A percentile compares a stretch with the other conserved stretches of the same genome.
phyloP scores from a whole-genome alignment of 176 grass and related monocot species.

The Musa acuminata region DNA sequence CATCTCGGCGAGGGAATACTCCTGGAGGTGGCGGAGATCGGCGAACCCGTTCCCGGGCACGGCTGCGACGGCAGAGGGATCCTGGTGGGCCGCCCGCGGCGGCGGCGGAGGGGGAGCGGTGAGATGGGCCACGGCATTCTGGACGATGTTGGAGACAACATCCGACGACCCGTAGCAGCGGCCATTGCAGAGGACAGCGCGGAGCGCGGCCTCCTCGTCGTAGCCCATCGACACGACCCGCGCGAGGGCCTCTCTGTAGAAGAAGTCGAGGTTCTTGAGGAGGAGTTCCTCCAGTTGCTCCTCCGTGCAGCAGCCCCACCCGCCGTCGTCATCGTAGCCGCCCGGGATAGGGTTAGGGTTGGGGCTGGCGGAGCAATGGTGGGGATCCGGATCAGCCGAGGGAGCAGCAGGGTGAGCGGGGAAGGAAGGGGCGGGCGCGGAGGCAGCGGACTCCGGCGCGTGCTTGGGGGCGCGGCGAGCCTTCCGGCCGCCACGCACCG shows the following conservation, averaged over 20 bases:
- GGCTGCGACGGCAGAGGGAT: neutral
- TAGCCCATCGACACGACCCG: slow-evolving; percentile 55
- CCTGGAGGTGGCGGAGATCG: slow-evolving; percentile 72
- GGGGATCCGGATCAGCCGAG: neutral
- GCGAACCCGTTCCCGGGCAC: slow-evolving; percentile 35
- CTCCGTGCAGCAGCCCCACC: slow-evolving; percentile 44
- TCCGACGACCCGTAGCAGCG: slow-evolving; percentile 63
- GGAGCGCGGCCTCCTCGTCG: slow-evolving; percentile 52
- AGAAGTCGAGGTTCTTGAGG: slow-evolving; percentile 56
- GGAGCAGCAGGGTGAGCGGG: neutral
- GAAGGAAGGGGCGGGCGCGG: neutral
- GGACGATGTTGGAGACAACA: slow-evolving; percentile 72
- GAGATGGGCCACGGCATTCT: slow-evolving; percentile 50
- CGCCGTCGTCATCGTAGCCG: slow-evolving; percentile 11
- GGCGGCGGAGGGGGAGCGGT: slow-evolving; percentile 20
- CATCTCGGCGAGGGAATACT: slow-evolving; percentile 75
- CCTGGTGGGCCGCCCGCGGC: neutral
- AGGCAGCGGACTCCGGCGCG: neutral
- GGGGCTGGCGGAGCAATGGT: neutral
- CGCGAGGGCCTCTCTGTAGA: slow-evolving; percentile 67
- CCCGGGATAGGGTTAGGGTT: neutral
- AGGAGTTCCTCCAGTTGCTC: slow-evolving; percentile 72
- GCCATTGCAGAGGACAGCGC: slow-evolving; percentile 59
- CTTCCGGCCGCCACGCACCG: slow-evolving; percentile 7
- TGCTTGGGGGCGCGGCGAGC: slow-evolving; percentile 1